Evolutionary conservation across 2,329 filamentous ascomycete species (phyloP), one percentile per base, ranked within the genome.

Genomic region (Penicillium sp.): DNA sequence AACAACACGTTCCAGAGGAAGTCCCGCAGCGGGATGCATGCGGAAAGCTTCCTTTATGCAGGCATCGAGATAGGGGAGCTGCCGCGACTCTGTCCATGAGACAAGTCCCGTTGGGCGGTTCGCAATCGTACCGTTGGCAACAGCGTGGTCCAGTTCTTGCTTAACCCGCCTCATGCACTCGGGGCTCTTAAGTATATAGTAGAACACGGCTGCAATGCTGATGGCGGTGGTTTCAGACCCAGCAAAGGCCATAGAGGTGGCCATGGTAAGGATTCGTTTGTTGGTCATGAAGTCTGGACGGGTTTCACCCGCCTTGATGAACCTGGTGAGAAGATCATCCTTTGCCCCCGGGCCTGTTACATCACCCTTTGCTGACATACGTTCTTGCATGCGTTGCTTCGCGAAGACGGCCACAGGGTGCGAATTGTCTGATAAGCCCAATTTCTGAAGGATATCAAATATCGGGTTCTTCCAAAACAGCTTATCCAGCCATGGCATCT

Each of bases 211-310:
- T 6, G 83, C 82, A 0, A 92, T 79, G 7, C 82, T 85, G 66
- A 92, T 92, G 38, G 87, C 89, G 0, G 89, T 93, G 0, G 89
- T 93, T 71, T 94, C 90, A 2, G 84, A 87, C 4, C 89, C 89
- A 0, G 90, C 90, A 88, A 82, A 65, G 12, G 63, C 62, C 58
- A 69, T 68, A 23, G 67, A 66, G 3, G 62, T 60, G 15, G 65
- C 62, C 66, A 67, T 69, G 9, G 66, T 66, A 13, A 67, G 62
- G 23, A 72, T 58, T 3, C 64, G 58, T 34, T 58, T 61, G 32
- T 69, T 60, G 1, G 60, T 66, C 60, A 71, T 66, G 37, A 68
- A 66, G 3, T 68, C 66, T 1, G 62, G 65, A 8, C 62, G 60
- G 4, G 54, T 50, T 37, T 66, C 57, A 31, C 60, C 56, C 3